Conservation (phyloP, 1,284 basidiomycete genomes). For the Pterula multifida region DNA sequence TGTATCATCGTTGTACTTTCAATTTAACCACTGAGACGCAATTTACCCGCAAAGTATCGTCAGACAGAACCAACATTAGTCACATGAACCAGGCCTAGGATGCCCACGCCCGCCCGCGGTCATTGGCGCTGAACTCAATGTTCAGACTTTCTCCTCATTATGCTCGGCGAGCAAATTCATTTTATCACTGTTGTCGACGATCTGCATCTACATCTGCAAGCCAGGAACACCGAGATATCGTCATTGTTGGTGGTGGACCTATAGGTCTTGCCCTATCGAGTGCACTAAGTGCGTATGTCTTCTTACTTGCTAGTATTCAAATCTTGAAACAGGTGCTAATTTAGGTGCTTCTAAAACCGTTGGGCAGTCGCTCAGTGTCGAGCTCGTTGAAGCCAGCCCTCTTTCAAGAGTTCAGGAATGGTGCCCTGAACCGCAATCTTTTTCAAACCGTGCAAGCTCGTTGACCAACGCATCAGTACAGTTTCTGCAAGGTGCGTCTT, state of each 20-base stretch:
- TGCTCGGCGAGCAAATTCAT: not conserved
- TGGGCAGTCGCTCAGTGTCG: constrained; percentile 41
- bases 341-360: constrained; percentile 45
- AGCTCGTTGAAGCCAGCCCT: constrained; percentile 74
- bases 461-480: constrained; percentile 74
- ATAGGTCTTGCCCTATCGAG: constrained; percentile 84
- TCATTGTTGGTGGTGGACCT: constrained; percentile 92
- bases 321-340: not conserved
- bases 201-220: constrained; percentile 1
- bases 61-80: too few relatives aligned
- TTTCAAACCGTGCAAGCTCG: constrained; percentile 85
- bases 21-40: too few relatives aligned
- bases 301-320: constrained; percentile 6
- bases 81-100: too few relatives aligned
- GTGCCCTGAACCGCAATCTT: constrained; percentile 43
- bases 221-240: constrained; percentile 61
- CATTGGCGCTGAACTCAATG: not conserved
- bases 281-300: constrained; percentile 56
- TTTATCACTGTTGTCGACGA: not conserved
- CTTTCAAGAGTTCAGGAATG: constrained; percentile 60
- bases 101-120: too few relatives aligned
- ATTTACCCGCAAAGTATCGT: too few relatives aligned
- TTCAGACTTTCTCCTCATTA: not conserved
- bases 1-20: too few relatives aligned
- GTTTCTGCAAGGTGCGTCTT: constrained; percentile 49